phyloP scores from a whole-genome alignment of 2,329 filamentous ascomycete genomes.

The Raffaelea deltoideospora region DNA sequence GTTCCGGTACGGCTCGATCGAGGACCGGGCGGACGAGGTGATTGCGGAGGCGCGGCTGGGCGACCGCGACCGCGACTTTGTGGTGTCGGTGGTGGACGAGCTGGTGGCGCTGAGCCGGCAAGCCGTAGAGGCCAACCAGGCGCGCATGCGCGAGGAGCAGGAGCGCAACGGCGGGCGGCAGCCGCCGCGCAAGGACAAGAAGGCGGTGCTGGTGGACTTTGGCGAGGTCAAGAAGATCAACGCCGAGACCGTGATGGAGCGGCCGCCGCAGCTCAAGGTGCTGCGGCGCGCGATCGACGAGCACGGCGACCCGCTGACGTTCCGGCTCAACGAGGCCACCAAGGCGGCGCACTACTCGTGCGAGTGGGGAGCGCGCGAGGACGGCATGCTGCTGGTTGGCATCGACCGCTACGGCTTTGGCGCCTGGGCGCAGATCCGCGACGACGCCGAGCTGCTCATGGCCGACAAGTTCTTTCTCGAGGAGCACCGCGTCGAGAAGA shows the following conservation, averaged over 20 bases:
- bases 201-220: constrained; percentile 91
- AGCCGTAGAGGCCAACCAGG: constrained; percentile 51
- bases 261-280: constrained; percentile 76
- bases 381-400: constrained; percentile 91
- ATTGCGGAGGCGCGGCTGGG: constrained; percentile 72
- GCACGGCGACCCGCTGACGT: constrained; percentile 56
- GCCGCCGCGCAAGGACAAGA: constrained; percentile 92
- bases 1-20: constrained; percentile 78
- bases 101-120: constrained; percentile 45
- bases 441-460: constrained; percentile 76
- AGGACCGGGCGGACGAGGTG: constrained; percentile 77
- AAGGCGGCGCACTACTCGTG: constrained; percentile 88
- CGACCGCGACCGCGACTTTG: constrained; percentile 67
- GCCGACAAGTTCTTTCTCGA: constrained; percentile 88
- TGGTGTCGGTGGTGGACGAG: constrained; percentile 61
- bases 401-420: constrained; percentile 91
- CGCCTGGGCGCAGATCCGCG: constrained; percentile 86
- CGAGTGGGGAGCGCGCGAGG: constrained; percentile 81
- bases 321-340: constrained; percentile 78
- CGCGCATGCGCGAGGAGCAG: constrained; percentile 63
- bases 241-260: constrained; percentile 84
- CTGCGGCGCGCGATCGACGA: constrained; percentile 59
- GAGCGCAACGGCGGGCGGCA: constrained; percentile 68
- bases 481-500: constrained; percentile 95
- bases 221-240: constrained; percentile 89